Evolutionary conservation across 2,329 filamentous ascomycete genomes (phyloP).

Genomic region (Ambrosiella xylebori): DNA sequence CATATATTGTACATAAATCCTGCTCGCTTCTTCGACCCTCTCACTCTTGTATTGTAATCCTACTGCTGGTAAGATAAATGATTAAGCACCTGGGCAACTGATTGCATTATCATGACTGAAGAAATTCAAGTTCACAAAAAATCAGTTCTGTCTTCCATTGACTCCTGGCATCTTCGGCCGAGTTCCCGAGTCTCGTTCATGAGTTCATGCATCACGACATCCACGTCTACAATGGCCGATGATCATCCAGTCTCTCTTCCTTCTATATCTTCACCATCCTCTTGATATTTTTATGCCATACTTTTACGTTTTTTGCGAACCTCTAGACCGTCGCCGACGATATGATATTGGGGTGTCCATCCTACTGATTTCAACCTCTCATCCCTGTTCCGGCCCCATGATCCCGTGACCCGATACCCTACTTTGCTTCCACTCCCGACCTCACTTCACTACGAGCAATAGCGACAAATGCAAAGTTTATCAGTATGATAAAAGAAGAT

Average conservation of each 20-base stretch:
- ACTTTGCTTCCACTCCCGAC: not conserved
- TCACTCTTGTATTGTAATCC: not conserved
- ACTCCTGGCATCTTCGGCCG: no score
- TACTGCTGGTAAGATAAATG: not conserved
- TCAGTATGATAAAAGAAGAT: not conserved
- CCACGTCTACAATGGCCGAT: no score
- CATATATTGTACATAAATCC: not conserved
- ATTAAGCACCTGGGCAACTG: not conserved
- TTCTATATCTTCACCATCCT: no score
- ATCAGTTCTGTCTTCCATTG: not conserved
- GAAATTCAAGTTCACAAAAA: not conserved
- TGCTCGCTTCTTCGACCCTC: not conserved
- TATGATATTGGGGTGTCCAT: not conserved
- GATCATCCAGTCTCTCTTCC: no score
- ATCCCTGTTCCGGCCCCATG: not conserved
- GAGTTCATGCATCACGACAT: no score
- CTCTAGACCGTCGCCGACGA: no score
- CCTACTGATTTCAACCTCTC: not conserved
- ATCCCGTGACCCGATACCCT: not conserved
- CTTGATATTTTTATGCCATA: no score
- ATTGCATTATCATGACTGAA: not conserved
- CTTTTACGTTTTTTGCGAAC: no score
- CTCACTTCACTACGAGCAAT: not conserved
- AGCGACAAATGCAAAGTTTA: not conserved
- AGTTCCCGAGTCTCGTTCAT: no score